Conservation (phyloP, 148 eudicot genomes). For the Cornus controversa region DNA sequence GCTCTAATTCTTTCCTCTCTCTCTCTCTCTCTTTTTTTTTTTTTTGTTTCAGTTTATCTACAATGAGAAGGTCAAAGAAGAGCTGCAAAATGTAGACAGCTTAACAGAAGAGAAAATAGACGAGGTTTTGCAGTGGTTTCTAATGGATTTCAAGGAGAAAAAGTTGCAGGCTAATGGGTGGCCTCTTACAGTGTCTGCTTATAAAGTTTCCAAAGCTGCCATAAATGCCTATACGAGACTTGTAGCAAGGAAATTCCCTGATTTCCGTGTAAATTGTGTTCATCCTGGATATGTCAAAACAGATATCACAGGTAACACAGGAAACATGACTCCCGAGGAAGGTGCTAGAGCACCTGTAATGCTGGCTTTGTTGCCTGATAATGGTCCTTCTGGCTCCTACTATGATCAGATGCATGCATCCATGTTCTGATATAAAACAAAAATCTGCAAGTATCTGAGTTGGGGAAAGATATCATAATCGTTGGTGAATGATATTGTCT, state of each 20-base stretch:
- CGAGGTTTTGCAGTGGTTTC: slow-evolving; percentile 27
- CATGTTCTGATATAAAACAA: not conserved
- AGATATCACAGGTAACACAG: not conserved
- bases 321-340: slow-evolving; percentile 13
- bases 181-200: not conserved
- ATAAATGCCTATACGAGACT: slow-evolving; percentile 15
- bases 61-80: slow-evolving; percentile 20
- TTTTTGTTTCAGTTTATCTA: slow-evolving; percentile 1
- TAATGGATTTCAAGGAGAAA: slow-evolving; percentile 31
- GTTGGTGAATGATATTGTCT: not conserved
- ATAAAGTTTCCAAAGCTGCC: slow-evolving; percentile 18
- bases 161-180: slow-evolving; percentile 19
- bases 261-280: slow-evolving; percentile 7
- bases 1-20: not conserved
- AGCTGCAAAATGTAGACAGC: slow-evolving; percentile 21
- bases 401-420: slow-evolving; percentile 5
- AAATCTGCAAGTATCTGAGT: not conserved
- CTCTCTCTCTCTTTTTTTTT: not conserved
- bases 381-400: slow-evolving; percentile 12
- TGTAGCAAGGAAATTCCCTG: not conserved
- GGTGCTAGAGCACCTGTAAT: slow-evolving; percentile 13
- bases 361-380: slow-evolving; percentile 3
- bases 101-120: slow-evolving; percentile 40
- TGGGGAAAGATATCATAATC: not conserved
- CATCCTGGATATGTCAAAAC: slow-evolving; percentile 13